A percentile compares a stretch with the other conserved stretches of the same genome.
Conservation (phyloP, 2,329 filamentous ascomycete species). For the Monosporascus sp. region DNA sequence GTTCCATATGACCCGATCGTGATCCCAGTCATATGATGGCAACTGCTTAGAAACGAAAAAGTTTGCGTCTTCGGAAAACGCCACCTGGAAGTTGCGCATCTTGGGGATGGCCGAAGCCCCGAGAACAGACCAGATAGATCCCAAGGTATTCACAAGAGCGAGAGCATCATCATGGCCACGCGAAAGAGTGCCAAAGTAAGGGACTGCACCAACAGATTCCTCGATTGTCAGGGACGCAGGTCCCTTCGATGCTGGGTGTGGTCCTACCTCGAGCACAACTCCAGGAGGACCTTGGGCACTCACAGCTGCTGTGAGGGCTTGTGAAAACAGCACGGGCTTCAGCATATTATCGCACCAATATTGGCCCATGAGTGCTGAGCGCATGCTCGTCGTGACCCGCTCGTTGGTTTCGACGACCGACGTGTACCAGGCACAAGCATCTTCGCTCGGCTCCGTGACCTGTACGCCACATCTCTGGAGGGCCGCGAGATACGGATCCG, state of each 20-base stretch:
- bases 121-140: slow-evolving; percentile 6
- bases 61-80: not conserved
- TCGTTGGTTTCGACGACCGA: slow-evolving; percentile 1
- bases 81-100: not conserved
- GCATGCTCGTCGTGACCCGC: not conserved
- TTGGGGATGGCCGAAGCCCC: not conserved
- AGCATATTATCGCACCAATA: slow-evolving; percentile 11
- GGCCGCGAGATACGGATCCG: slow-evolving; percentile 5
- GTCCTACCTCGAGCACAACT: slow-evolving; percentile 8
- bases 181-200: slow-evolving; percentile 5
- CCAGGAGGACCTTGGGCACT: slow-evolving; percentile 1
- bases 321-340: slow-evolving; percentile 9
- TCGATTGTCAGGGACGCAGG: slow-evolving; percentile 5
- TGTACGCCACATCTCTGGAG: not conserved
- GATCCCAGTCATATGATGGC: slow-evolving; percentile 6
- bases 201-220: slow-evolving; percentile 1
- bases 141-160: not conserved
- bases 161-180: slow-evolving; percentile 3
- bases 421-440: slow-evolving; percentile 2
- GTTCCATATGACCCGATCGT: slow-evolving; percentile 4
- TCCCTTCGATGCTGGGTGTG: slow-evolving; percentile 10
- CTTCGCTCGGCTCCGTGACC: not conserved
- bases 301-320: slow-evolving; percentile 5
- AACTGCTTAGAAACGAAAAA: slow-evolving; percentile 3
- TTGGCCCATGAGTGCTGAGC: not conserved